Evolutionary conservation across 2,329 filamentous ascomycete species (phyloP), one percentile per base, ranked within the genome.

Genomic region (Alternaria dauci): DNA sequence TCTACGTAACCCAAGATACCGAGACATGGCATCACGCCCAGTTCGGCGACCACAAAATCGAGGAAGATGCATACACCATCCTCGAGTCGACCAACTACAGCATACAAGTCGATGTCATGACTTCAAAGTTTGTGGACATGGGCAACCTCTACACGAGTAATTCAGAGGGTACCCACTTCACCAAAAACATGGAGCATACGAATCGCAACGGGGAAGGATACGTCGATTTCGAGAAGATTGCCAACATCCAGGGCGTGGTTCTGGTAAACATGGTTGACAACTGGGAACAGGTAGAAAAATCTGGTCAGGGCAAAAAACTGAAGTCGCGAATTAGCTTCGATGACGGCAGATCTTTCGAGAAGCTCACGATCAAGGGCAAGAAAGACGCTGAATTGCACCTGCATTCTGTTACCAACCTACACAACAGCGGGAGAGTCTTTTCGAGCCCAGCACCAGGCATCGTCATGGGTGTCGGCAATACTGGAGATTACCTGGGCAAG

Each of bases 21-120:
- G 83, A 88, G 52, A 89, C 86, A 56, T 99, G 95, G 95, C 93
- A 98, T 77, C 89, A 93, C 54, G 94, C 94, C 60, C 88, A 96
- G 74, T 98, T 99, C 78, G 88, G 88, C 44, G 89, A 91, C 63
- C 93, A 97, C 77, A 92, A 94, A 71, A 86, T 93, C 63, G 91
- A 97, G 76, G 88, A 94, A 75, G 85, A 88, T 70, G 92, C 92
- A 3, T 99, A 97, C 78, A 99, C 95, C 0, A 87, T 99, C 48
- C 85, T 99, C 41, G 94, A 98, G 80, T 95, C 94, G 72, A 98
- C 95, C 42, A 94, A 97, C 75, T 97, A 99, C 82, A 97, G 94
- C 81, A 93, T 99, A 70, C 94, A 98, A 80, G 89, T 99, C 56
- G 94, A 98, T 78, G 94, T 98, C 65, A 89, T 94, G 86, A 92